Conservation (phyloP, 2,329 filamentous ascomycete genomes). For the Apiospora pterosperma region DNA sequence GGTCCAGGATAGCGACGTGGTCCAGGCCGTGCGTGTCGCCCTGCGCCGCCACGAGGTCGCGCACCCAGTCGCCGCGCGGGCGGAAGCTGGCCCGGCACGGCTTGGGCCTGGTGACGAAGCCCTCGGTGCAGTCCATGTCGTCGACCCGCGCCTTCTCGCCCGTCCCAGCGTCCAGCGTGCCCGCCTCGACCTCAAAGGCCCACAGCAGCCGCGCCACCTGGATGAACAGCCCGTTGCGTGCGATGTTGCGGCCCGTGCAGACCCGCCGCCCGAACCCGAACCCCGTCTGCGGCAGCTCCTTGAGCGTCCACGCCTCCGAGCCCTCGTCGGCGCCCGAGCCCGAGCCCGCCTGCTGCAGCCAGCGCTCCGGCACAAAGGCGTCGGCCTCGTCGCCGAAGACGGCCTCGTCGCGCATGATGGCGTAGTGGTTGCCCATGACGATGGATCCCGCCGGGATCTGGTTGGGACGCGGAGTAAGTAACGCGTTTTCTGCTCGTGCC, state of each 20-base stretch:
- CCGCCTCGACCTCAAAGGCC: slow-evolving; percentile 38
- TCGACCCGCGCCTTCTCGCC: slow-evolving; percentile 17
- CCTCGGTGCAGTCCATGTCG: slow-evolving; percentile 21
- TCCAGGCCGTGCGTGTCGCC: slow-evolving; percentile 11
- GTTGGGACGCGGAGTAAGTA: neutral
- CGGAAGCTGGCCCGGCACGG: slow-evolving; percentile 24
- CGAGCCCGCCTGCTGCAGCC: slow-evolving; percentile 15
- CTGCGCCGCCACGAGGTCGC: slow-evolving; percentile 17
- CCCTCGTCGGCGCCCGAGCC: neutral
- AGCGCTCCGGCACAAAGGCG: slow-evolving; percentile 30
- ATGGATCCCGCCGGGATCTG: slow-evolving; percentile 35
- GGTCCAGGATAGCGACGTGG: slow-evolving; percentile 3
- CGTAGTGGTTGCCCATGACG: slow-evolving; percentile 40
- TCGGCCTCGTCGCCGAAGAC: slow-evolving; percentile 36
- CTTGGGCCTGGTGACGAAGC: slow-evolving; percentile 23
- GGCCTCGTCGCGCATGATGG: slow-evolving; percentile 31
- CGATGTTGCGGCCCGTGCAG: slow-evolving; percentile 41
- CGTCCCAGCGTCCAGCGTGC: slow-evolving; percentile 17
- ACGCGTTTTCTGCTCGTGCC: too few species aligned
- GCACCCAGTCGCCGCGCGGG: slow-evolving; percentile 26
- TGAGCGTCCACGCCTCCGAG: slow-evolving; percentile 12
- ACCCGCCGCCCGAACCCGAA: slow-evolving; percentile 49
- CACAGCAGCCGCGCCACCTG: slow-evolving; percentile 37
- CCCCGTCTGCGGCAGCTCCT: slow-evolving; percentile 29
- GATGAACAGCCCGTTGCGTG: slow-evolving; percentile 42